Conservation (phyloP, 2,329 filamentous ascomycete species). For the Aciculosporium take region DNA sequence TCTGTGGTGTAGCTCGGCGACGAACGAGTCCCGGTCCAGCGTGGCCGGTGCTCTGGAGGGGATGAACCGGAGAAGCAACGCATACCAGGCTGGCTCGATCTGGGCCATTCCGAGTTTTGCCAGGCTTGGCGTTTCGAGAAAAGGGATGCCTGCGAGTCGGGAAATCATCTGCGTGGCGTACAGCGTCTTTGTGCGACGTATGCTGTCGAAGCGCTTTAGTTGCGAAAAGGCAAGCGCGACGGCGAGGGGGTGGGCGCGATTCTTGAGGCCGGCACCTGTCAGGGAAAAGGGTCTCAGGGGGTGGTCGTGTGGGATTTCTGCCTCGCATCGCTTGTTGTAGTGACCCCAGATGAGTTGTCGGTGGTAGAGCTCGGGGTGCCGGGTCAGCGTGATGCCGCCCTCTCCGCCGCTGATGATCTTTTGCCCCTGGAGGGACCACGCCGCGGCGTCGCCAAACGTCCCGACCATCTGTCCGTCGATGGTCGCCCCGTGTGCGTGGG, state of each 20-base stretch:
- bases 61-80: background rate
- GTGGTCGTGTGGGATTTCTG: background rate
- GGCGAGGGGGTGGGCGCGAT: background rate
- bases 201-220: background rate
- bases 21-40: slow-evolving; percentile 3
- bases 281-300: background rate
- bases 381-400: background rate
- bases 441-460: slow-evolving; percentile 1
- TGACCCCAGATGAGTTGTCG: background rate
- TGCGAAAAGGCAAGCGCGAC: background rate
- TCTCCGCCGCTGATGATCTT: background rate
- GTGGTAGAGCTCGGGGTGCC: background rate
- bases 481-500: slow-evolving; percentile 2
- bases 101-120: background rate
- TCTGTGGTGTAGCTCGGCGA: background rate
- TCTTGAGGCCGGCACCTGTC: background rate
- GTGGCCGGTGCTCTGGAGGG: background rate
- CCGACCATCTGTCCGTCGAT: slow-evolving; percentile 4
- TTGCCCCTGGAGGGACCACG: background rate
- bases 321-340: background rate
- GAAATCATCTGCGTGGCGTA: background rate
- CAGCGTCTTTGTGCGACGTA: background rate
- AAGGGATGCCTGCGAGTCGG: background rate
- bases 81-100: background rate
- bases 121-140: background rate